phyloP scores from a whole-genome alignment of 768 basidiomycete species.

The Dioszegia aurantiaca region DNA sequence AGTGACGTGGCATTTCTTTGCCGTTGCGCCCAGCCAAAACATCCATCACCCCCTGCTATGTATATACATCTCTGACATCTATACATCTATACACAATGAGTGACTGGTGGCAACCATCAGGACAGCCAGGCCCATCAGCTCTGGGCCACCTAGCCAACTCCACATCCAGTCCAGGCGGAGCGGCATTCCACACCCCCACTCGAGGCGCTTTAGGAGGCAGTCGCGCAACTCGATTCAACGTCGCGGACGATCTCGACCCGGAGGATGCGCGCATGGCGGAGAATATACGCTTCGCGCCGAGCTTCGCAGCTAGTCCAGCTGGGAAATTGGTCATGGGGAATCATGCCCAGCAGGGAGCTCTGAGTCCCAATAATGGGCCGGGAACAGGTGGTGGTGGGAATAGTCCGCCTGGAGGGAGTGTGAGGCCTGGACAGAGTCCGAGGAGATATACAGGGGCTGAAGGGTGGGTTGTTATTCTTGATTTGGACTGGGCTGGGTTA shows the following conservation, averaged over 20 bases:
- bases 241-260: slow-evolving; percentile 40
- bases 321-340: slow-evolving; percentile 37
- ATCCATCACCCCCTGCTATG: too few relatives aligned
- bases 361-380: background rate
- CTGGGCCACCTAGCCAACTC: too few relatives aligned
- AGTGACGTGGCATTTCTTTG: too few relatives aligned
- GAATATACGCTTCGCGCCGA: slow-evolving; percentile 39
- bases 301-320: slow-evolving; percentile 37
- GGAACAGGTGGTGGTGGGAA: background rate
- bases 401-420: background rate
- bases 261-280: slow-evolving; percentile 43
- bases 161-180: too few relatives aligned
- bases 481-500: slow-evolving; percentile 1
- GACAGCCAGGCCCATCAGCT: too few relatives aligned
- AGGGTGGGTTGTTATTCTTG: slow-evolving; percentile 23
- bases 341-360: slow-evolving; percentile 2
- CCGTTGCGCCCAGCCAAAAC: too few relatives aligned
- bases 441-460: slow-evolving; percentile 19
- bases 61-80: too few relatives aligned
- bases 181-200: background rate
- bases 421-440: slow-evolving; percentile 17
- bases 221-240: slow-evolving; percentile 25
- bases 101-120: too few relatives aligned
- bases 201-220: too few relatives aligned
- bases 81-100: too few relatives aligned